Conservation (phyloP, 164 flowering plant genomes). For the Sedum album region DNA sequence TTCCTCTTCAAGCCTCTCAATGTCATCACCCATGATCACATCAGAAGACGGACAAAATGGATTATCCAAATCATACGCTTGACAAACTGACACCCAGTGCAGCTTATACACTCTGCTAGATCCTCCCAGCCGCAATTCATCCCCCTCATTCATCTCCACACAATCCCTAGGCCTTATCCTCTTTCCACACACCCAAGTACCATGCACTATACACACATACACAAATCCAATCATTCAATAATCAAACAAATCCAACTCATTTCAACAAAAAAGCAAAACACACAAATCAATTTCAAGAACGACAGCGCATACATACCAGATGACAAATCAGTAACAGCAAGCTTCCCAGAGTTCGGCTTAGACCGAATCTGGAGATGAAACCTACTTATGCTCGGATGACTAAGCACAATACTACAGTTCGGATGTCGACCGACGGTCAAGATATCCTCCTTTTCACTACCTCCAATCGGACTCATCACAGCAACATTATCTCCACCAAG, state of each 20-base stretch:
- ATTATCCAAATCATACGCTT: conserved; percentile 46
- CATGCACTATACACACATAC: conserved; percentile 52
- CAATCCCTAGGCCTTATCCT: conserved; percentile 47
- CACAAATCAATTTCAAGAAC: neutral
- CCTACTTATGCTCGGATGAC: conserved; percentile 93
- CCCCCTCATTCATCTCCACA: conserved; percentile 63
- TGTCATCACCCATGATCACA: conserved; percentile 11
- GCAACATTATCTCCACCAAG: neutral
- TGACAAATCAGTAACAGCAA: conserved; percentile 54
- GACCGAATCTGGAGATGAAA: conserved; percentile 72
- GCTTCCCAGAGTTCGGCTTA: conserved; percentile 34
- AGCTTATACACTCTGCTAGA: conserved; percentile 74
- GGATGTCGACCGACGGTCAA: conserved; percentile 84
- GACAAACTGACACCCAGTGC: conserved; percentile 62
- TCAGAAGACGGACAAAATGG: conserved; percentile 30
- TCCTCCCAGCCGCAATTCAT: conserved; percentile 57
- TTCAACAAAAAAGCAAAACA: neutral
- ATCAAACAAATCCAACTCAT: no score
- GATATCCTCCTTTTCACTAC: conserved; percentile 26
- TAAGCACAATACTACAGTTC: conserved; percentile 66
- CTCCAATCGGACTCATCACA: neutral
- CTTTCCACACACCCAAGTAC: conserved; percentile 75
- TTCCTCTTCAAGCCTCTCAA: neutral
- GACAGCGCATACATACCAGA: conserved; percentile 42
- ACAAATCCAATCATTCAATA: conserved; percentile 1